Evolutionary conservation across 495 filamentous ascomycete species (phyloP).

Genomic region (Astrothelium macrocarpum): DNA sequence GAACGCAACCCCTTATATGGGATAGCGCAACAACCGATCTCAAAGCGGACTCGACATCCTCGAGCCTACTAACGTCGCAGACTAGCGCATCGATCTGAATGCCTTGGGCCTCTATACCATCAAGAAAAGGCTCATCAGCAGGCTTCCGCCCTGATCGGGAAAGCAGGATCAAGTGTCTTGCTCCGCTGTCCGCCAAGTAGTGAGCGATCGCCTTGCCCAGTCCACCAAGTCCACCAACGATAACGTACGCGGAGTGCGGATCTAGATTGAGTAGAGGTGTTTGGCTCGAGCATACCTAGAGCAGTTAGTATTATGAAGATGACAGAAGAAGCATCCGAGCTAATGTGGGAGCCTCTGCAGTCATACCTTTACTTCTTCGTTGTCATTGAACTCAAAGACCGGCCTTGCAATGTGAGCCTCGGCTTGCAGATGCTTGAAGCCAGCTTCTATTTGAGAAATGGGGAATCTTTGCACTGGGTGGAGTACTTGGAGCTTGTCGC

Average conservation of each 20-base stretch:
- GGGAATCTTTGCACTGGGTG: neutral
- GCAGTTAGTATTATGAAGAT: constrained; percentile 35
- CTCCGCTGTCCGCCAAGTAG: neutral
- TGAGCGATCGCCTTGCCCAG: constrained; percentile 22
- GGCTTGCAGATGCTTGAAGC: constrained; percentile 27
- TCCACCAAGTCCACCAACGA: constrained; percentile 40
- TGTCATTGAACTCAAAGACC: constrained; percentile 44
- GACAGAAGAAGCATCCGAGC: neutral
- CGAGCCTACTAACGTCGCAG: neutral
- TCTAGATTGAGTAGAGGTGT: neutral
- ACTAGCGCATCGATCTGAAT: neutral
- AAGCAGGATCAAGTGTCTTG: constrained; percentile 1
- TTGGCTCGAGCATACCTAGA: constrained; percentile 12
- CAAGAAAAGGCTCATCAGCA: neutral
- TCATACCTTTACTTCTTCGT: constrained; percentile 39
- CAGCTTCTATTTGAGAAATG: neutral
- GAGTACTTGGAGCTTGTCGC: neutral
- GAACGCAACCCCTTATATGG: constrained; percentile 3
- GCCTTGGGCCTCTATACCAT: neutral
- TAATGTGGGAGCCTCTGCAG: neutral
- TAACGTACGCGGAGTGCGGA: constrained; percentile 32
- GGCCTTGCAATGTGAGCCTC: constrained; percentile 44
- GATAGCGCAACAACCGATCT: neutral
- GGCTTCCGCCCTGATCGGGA: neutral
- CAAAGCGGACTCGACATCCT: neutral